phyloP scores from a whole-genome alignment of 371 early-diverging fungal species.

The Choanephora cucurbitarum region DNA sequence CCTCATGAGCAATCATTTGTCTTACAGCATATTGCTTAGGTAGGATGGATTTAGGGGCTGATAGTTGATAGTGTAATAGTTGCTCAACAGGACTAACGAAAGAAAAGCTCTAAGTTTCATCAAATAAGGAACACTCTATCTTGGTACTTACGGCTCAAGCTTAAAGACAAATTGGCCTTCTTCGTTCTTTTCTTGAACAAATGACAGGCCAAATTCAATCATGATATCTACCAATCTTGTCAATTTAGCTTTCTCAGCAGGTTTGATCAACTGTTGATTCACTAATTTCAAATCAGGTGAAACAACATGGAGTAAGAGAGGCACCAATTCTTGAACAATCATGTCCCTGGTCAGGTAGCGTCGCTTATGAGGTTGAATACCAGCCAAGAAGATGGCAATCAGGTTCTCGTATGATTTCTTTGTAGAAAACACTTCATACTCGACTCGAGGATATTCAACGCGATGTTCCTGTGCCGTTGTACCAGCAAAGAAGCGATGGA shows the following conservation, averaged over 20 bases:
- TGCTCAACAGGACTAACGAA: constrained; percentile 61
- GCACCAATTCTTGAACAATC: constrained; percentile 61
- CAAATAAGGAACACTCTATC: no score
- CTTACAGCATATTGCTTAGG: constrained; percentile 71
- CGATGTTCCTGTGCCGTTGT: constrained; percentile 57
- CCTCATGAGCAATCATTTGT: constrained; percentile 80
- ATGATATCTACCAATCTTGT: constrained; percentile 70
- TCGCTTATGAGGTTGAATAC: constrained; percentile 53
- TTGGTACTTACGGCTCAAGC: constrained; percentile 78
- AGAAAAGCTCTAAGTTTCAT: no score
- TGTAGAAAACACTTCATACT: constrained; percentile 64
- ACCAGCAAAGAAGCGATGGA: constrained; percentile 85
- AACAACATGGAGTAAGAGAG: constrained; percentile 72
- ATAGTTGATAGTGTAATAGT: constrained; percentile 44
- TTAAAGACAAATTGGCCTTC: constrained; percentile 69
- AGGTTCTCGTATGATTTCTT: constrained; percentile 62
- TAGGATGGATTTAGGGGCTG: constrained; percentile 44
- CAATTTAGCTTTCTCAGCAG: constrained; percentile 64
- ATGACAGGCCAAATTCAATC: constrained; percentile 75
- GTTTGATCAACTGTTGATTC: constrained; percentile 74
- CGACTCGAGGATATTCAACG: constrained; percentile 82
- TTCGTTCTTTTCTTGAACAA: constrained; percentile 69
- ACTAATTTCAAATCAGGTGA: constrained; percentile 77
- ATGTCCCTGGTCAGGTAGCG: constrained; percentile 48
- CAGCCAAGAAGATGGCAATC: constrained; percentile 51